These are phyloP conservation scores for Dimocarpus longan DNA, from an alignment of 345 rosid genomes.

Conservation along the genomic window DNA sequence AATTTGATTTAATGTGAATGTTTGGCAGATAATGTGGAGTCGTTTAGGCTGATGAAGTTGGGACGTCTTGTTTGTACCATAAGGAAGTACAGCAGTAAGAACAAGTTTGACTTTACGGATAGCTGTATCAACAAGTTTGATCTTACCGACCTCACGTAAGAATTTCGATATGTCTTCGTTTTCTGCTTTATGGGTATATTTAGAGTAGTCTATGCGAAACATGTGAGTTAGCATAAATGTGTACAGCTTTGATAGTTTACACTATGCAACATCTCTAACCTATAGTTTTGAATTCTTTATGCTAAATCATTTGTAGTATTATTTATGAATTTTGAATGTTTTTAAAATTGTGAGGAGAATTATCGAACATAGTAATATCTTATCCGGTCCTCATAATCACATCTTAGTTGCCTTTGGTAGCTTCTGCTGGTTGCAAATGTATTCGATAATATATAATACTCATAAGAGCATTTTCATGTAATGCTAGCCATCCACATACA, in stretches of 20 bases:
- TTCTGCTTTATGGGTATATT: not conserved
- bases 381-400: not conserved
- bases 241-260: not conserved
- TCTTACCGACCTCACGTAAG: slow-evolving; percentile 85
- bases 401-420: not conserved
- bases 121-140: slow-evolving; percentile 49
- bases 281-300: not conserved
- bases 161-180: slow-evolving; percentile 4
- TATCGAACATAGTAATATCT: not conserved
- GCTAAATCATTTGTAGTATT: not conserved
- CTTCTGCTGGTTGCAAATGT: not conserved
- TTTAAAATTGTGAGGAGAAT: not conserved
- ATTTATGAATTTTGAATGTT: not conserved
- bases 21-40: slow-evolving; percentile 44
- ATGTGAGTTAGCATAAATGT: not conserved
- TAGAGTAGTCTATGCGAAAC: not conserved
- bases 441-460: slow-evolving; percentile 8
- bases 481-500: slow-evolving; percentile 70
- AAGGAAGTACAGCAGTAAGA: slow-evolving; percentile 46
- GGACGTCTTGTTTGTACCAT: slow-evolving; percentile 22
- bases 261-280: not conserved
- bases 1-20: slow-evolving; percentile 4
- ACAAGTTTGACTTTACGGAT: slow-evolving; percentile 62
- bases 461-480: slow-evolving; percentile 8
- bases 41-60: slow-evolving; percentile 34